Evolutionary conservation across 2,329 filamentous ascomycete species (phyloP).

Genomic region (Cyphellophora attinorum): DNA sequence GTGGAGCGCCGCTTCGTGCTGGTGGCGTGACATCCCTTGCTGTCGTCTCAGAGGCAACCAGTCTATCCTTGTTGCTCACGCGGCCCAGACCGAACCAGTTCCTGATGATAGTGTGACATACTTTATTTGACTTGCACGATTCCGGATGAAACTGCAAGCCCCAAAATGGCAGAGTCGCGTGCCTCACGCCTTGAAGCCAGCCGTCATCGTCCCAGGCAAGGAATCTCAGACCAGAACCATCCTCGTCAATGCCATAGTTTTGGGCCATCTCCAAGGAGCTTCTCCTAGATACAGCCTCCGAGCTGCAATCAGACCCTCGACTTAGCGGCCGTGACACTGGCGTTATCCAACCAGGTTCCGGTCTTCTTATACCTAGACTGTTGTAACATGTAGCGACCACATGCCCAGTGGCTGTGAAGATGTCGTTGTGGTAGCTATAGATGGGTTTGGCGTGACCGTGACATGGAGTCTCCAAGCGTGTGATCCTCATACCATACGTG

Average conservation of each 20-base stretch:
- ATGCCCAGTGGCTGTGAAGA: conserved; percentile 54
- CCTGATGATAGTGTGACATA: conserved; percentile 50
- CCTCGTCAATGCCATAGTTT: background rate
- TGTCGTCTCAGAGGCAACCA: too few species aligned
- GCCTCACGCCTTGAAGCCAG: conserved; percentile 69
- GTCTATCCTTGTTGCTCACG: conserved; percentile 53
- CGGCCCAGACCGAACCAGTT: conserved; percentile 67
- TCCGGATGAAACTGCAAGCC: conserved; percentile 88
- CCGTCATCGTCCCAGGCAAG: conserved; percentile 51
- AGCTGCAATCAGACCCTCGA: background rate
- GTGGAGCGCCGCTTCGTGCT: background rate
- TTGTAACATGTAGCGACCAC: conserved; percentile 61
- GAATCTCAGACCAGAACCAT: conserved; percentile 35
- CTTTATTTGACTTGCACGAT: conserved; percentile 67
- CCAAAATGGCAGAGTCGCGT: conserved; percentile 64
- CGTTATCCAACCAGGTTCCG: background rate
- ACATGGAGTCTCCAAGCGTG: conserved; percentile 59
- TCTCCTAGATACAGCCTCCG: background rate
- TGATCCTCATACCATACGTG: conserved; percentile 57
- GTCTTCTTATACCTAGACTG: conserved; percentile 13
- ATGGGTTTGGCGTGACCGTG: conserved; percentile 73
- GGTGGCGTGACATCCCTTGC: background rate
- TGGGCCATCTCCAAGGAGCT: background rate
- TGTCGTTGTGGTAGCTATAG: conserved; percentile 48
- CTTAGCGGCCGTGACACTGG: background rate